These are phyloP conservation scores for Microbotryum lychnidis-dioicae DNA, from an alignment of 1,284 basidiomycete species.

Conservation along the genomic window DNA sequence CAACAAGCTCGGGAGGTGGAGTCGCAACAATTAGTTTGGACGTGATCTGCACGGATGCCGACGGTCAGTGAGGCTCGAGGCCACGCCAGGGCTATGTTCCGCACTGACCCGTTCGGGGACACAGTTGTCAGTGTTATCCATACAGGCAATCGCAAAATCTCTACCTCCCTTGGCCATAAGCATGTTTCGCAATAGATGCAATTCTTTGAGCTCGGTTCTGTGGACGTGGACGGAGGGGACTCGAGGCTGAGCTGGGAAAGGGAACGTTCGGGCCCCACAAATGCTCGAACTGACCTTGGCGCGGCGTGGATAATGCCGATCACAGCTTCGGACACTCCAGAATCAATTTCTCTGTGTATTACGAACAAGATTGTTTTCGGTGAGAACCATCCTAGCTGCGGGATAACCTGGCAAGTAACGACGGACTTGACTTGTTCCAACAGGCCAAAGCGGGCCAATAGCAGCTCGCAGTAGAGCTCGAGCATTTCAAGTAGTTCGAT, in stretches of 20 bases:
- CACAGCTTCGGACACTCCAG: constrained; percentile 62
- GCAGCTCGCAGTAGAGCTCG: constrained; percentile 78
- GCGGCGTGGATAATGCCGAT: constrained; percentile 80
- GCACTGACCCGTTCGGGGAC: constrained; percentile 64
- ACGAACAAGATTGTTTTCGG: too few relatives aligned
- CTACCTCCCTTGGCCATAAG: constrained; percentile 88
- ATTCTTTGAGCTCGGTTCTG: constrained; percentile 52
- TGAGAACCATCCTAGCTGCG: neutral
- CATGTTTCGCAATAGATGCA: constrained; percentile 82
- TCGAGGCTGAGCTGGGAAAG: neutral
- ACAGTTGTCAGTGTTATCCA: constrained; percentile 71
- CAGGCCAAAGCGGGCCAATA: constrained; percentile 85
- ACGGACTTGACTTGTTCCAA: constrained; percentile 66
- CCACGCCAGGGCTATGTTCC: constrained; percentile 5
- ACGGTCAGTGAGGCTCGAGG: constrained; percentile 1
- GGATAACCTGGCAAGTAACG: too few relatives aligned
- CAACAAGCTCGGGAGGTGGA: constrained; percentile 65
- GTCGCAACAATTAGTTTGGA: constrained; percentile 62
- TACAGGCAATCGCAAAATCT: constrained; percentile 66
- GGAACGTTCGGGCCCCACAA: neutral
- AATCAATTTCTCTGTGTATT: constrained; percentile 69
- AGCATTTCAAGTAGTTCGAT: constrained; percentile 81
- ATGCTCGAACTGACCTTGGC: constrained; percentile 52
- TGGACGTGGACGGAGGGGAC: neutral
- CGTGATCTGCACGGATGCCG: constrained; percentile 48